phyloP scores from a whole-genome alignment of 306 rosid genomes.

The Fragaria nilgerrensis region DNA sequence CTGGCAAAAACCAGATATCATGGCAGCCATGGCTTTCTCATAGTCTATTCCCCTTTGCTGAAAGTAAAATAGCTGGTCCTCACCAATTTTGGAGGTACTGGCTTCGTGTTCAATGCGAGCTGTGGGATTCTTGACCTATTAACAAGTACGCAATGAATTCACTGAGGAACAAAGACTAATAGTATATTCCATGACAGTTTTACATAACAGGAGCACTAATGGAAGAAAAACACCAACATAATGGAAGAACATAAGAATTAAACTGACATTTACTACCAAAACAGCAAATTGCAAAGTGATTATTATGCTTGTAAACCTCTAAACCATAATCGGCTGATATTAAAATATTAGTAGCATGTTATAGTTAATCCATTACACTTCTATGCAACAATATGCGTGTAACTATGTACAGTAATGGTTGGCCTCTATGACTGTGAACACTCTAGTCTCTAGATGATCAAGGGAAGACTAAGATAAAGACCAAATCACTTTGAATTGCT shows the following conservation, averaged over 20 bases:
- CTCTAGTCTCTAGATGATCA: neutral
- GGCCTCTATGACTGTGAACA: neutral
- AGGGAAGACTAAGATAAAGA: neutral
- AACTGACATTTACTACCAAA: neutral
- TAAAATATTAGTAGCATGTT: neutral
- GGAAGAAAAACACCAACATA: neutral
- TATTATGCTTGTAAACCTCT: neutral
- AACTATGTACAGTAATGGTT: neutral
- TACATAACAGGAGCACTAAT: neutral
- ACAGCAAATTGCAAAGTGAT: neutral
- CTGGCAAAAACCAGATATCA: conserved; percentile 92
- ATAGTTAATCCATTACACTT: neutral
- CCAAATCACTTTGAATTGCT: neutral
- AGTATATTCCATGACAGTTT: neutral
- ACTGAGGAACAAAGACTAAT: neutral
- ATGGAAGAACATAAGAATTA: neutral
- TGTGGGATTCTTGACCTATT: conserved; percentile 81
- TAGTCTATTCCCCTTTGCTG: conserved; percentile 94
- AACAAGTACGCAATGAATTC: neutral
- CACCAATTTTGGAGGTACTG: conserved; percentile 90
- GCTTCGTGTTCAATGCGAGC: conserved; percentile 93
- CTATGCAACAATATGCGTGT: neutral
- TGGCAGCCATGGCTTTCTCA: conserved; percentile 95
- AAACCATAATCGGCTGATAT: neutral
- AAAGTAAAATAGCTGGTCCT: conserved; percentile 88